Base-by-base conservation (phyloP, 1,139 yeast genomes). In the Sugiyamaella japonica region DNA sequence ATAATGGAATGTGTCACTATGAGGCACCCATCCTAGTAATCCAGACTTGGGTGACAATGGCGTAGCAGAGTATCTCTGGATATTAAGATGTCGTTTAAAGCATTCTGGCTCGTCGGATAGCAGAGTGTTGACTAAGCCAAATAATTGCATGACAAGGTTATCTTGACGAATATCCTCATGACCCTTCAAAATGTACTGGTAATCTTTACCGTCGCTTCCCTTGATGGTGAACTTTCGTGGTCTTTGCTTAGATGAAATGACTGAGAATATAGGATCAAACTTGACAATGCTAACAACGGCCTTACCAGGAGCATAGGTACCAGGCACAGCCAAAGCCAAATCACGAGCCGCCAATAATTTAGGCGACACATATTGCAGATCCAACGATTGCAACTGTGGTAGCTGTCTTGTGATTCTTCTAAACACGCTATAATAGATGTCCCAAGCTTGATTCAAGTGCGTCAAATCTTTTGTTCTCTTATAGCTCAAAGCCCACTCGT, bases 81-180 rank as follows among this genome's bases (percentile, higher is more conserved):
- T 91, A 67, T 88, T 95, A 72, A 95, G 77, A 70, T 95, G 99
- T 61, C 99, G 81, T 75, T 89, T 91, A 79, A 91, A 93, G 69
- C 97, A 90, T 69, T 93, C 99, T 0, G 97, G 86, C 70, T 95
- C 98, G 65, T 89, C 89, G 1, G 86, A 81, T 62, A 95, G 78
- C 53, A 95, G 76, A 0, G 98, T 91, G 66, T 95, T 95, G 2
- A 93, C 98, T 66, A 95, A 77, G 0, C 98, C 98, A 72, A 95
- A 93, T 64, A 95, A 76, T 70, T 95, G 99, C 99, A 95, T 95
- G 31, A 93, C 99, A 69, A 95, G 78, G 66, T 90, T 89, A 74
- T 95, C 99, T 70, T 95, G 99, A 66, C 99, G 82, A 56, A 93
- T 89, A 77, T 95, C 99, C 72, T 95, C 99, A 68, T 95, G 99